Percentiles rank a stretch among this genome's conserved stretches.
Evolutionary conservation across 2,329 filamentous ascomycete species (phyloP).

Genomic region (Fusarium sp.): DNA sequence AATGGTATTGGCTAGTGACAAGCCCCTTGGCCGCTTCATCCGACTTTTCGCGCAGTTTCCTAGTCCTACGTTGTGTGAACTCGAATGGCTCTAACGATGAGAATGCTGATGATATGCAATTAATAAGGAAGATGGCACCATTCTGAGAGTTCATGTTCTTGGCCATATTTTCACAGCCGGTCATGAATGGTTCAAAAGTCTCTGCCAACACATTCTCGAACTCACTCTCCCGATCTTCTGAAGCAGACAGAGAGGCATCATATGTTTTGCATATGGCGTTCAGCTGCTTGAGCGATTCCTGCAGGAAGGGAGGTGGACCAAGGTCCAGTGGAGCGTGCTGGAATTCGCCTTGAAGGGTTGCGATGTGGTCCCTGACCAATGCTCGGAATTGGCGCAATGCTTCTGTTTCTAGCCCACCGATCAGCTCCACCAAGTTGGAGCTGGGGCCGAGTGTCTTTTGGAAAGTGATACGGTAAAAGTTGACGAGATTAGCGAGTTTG

Average conservation of each 20-base stretch:
- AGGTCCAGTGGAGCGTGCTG: conserved; percentile 79
- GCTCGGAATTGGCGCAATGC: conserved; percentile 86
- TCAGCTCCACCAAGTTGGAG: conserved; percentile 76
- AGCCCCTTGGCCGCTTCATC: conserved; percentile 68
- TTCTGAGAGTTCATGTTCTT: conserved; percentile 69
- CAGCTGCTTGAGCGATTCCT: conserved; percentile 83
- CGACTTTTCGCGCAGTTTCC: conserved; percentile 69
- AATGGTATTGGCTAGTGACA: conserved; percentile 75
- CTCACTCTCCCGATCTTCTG: conserved; percentile 70
- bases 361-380: conserved; percentile 83
- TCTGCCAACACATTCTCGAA: conserved; percentile 83
- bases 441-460: conserved; percentile 78
- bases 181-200: conserved; percentile 87
- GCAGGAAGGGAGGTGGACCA: conserved; percentile 81
- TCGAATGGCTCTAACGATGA: conserved; percentile 68
- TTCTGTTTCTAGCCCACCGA: conserved; percentile 77
- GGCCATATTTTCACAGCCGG: conserved; percentile 78
- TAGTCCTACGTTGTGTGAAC: conserved; percentile 71
- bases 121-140: conserved; percentile 77
- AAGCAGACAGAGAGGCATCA: conserved; percentile 79
- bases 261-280: conserved; percentile 85
- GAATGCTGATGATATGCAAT: conserved; percentile 74
- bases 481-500: conserved; percentile 88
- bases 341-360: conserved; percentile 78
- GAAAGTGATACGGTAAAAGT: conserved; percentile 91